These are phyloP conservation scores for Phytopythium oedochilum DNA, from an alignment of 352 stramenopile species.

Conservation along the genomic window DNA sequence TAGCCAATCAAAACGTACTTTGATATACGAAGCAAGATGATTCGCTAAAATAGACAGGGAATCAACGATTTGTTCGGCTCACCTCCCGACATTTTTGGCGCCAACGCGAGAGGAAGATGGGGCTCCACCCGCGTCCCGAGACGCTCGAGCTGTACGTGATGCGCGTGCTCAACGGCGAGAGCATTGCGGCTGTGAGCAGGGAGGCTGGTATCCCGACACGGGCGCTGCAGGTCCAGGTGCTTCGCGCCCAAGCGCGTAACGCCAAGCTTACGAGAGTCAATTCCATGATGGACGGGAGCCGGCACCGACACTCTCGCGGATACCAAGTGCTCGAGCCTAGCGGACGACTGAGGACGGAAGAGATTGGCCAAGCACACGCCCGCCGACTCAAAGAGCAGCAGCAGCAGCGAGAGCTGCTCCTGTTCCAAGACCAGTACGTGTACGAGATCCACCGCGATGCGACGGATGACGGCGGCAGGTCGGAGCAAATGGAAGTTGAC, in stretches of 20 bases:
- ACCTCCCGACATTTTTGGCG: too few relatives aligned
- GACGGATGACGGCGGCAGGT: neutral
- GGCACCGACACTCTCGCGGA: too few relatives aligned
- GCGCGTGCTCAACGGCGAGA: neutral
- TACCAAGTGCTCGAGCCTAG: too few relatives aligned
- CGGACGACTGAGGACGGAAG: too few relatives aligned
- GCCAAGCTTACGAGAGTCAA: too few relatives aligned
- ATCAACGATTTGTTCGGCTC: too few relatives aligned
- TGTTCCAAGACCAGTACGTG: neutral
- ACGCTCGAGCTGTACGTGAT: neutral
- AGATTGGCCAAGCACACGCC: neutral
- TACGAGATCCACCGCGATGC: neutral
- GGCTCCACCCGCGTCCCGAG: neutral
- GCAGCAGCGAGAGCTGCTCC: neutral
- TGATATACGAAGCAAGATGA: too few relatives aligned
- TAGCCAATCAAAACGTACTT: too few relatives aligned
- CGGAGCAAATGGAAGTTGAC: neutral
- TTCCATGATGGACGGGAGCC: neutral
- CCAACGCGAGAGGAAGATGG: too few relatives aligned
- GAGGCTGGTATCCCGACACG: neutral
- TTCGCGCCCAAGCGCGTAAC: neutral
- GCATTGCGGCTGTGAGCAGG: neutral
- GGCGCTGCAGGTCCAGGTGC: neutral
- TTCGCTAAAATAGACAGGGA: too few relatives aligned
- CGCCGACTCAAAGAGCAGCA: neutral